Conservation (phyloP, 768 basidiomycete genomes). For the Tricholoma saponaceum region DNA sequence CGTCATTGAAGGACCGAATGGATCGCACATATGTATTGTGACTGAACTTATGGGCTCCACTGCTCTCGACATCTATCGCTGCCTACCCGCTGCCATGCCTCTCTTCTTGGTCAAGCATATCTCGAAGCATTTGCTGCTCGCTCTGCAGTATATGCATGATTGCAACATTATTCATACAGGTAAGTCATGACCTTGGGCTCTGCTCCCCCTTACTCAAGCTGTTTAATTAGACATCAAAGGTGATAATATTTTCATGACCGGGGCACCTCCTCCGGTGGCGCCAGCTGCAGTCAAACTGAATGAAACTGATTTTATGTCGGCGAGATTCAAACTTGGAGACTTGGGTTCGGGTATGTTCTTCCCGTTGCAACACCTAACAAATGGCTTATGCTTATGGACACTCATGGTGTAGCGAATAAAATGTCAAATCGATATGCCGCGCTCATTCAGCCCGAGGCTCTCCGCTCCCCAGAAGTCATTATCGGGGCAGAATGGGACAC, state of each 20-base stretch:
- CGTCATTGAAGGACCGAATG: slow-evolving; percentile 71
- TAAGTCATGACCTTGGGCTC: slow-evolving; percentile 39
- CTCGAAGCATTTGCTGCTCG: slow-evolving; percentile 49
- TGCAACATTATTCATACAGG: slow-evolving; percentile 68
- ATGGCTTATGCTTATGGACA: no score
- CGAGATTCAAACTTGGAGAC: not conserved
- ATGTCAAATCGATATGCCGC: no score
- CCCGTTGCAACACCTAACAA: not conserved
- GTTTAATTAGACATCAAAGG: not conserved
- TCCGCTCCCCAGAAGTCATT: no score
- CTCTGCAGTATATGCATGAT: slow-evolving; percentile 52
- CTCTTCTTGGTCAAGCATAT: slow-evolving; percentile 49
- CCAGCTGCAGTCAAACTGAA: not conserved
- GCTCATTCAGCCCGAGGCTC: no score
- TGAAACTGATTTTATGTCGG: not conserved
- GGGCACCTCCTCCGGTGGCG: not conserved
- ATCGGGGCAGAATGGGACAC: no score
- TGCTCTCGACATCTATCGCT: slow-evolving; percentile 51
- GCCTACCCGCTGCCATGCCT: slow-evolving; percentile 38
- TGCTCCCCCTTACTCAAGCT: slow-evolving; percentile 27
- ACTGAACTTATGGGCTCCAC: slow-evolving; percentile 82
- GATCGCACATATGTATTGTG: slow-evolving; percentile 79
- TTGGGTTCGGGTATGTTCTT: not conserved
- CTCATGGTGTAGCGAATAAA: not conserved
- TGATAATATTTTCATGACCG: not conserved